phyloP scores from a whole-genome alignment of 352 stramenopile species.

The Aphanomyces euteiches region DNA sequence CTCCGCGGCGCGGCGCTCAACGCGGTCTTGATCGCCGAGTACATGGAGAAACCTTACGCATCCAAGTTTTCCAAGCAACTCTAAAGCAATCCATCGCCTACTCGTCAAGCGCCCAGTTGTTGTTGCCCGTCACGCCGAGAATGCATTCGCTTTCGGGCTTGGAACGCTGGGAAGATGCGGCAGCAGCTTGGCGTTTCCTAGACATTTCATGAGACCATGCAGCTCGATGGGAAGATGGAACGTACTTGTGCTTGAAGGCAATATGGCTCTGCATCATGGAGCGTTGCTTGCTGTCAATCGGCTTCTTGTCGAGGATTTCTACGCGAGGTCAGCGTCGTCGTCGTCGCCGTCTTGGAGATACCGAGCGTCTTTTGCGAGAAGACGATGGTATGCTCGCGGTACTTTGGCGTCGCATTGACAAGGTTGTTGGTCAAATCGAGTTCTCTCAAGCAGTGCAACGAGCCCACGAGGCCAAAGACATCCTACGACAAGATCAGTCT shows the following conservation, averaged over 20 bases:
- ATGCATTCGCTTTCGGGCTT: neutral
- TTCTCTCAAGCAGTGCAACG: constrained; percentile 45
- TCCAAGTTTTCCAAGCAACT: constrained; percentile 30
- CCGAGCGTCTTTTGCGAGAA: constrained; percentile 58
- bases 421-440: constrained; percentile 59
- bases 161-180: neutral
- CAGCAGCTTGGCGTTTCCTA: constrained; percentile 18
- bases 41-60: constrained; percentile 60
- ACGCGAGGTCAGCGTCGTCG: constrained; percentile 15
- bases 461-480: constrained; percentile 56
- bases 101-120: neutral
- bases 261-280: constrained; percentile 78
- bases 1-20: constrained; percentile 96
- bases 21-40: constrained; percentile 96
- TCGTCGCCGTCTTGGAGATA: constrained; percentile 27
- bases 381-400: constrained; percentile 68
- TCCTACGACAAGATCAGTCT: constrained; percentile 39
- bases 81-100: neutral
- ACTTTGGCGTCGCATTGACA: constrained; percentile 51
- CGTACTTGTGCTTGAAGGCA: constrained; percentile 66
- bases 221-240: too few species aligned
- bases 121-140: neutral
- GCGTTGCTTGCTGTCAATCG: constrained; percentile 63
- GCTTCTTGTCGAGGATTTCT: constrained; percentile 70
- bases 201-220: too few species aligned